These are phyloP conservation scores for Astrocystis sublimbata DNA, from an alignment of 495 filamentous ascomycete genomes.

Conservation along the genomic window DNA sequence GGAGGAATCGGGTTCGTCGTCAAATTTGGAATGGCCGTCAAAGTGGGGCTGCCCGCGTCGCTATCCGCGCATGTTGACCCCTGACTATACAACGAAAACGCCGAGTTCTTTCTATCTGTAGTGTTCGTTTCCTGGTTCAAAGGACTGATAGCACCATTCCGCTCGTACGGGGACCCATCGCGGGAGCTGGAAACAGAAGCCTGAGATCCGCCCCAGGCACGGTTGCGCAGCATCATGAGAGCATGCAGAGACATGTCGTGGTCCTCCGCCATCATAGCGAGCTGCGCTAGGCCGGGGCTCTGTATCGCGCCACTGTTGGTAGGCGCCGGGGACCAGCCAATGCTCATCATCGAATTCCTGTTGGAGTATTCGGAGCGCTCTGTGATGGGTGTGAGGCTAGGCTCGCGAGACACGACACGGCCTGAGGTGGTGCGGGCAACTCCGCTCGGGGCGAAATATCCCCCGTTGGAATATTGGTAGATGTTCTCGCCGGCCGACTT, in stretches of 20 bases:
- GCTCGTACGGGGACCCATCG: conserved; percentile 58
- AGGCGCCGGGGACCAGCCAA: conserved; percentile 57
- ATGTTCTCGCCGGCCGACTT: conserved; percentile 39
- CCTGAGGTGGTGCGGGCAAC: conserved; percentile 67
- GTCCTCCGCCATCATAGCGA: conserved; percentile 68
- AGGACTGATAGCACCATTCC: conserved; percentile 36
- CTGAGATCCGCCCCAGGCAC: conserved; percentile 80
- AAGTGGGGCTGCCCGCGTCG: conserved; percentile 40
- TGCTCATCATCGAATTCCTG: conserved; percentile 81
- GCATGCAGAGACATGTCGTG: conserved; percentile 69
- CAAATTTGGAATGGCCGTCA: conserved; percentile 33
- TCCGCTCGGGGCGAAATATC: conserved; percentile 82
- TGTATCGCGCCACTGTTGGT: conserved; percentile 43
- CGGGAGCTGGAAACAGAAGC: conserved; percentile 64
- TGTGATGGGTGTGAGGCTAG: conserved; percentile 93
- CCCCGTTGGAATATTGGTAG: conserved; percentile 70
- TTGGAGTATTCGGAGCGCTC: conserved; percentile 96
- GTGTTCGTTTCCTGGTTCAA: conserved; percentile 28
- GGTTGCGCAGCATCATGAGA: conserved; percentile 69
- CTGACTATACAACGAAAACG: conserved; percentile 41
- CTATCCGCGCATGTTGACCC: conserved; percentile 42
- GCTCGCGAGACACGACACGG: conserved; percentile 73
- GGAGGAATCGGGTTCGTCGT: conserved; percentile 26
- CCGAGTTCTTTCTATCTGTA: conserved; percentile 38
- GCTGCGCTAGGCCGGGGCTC: conserved; percentile 67